These are phyloP conservation scores for Quercus tomentella DNA, from an alignment of 331 rosid genomes.

Conservation along the genomic window DNA sequence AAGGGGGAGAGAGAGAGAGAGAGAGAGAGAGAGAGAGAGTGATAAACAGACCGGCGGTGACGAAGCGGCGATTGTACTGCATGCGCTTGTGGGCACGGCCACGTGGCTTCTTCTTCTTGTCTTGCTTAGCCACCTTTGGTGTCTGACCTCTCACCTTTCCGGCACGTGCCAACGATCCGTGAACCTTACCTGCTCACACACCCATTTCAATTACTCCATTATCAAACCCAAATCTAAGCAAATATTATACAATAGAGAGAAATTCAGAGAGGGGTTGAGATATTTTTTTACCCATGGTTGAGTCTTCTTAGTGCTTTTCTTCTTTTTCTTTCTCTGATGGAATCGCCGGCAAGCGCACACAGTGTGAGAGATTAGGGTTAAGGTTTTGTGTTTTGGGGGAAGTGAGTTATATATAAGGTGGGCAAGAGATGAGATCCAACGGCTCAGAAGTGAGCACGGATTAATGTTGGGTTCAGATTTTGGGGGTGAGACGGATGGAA, in stretches of 20 bases:
- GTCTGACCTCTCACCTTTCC: slow-evolving; percentile 50
- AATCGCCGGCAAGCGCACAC: not conserved
- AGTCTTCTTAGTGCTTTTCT: not conserved
- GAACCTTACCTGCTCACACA: slow-evolving; percentile 38
- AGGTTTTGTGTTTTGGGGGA: slow-evolving; percentile 6
- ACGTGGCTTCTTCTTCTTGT: slow-evolving; percentile 57
- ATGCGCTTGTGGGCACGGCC: slow-evolving; percentile 56
- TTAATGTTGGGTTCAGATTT: not conserved
- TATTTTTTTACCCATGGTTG: slow-evolving; percentile 27
- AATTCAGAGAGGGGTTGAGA: not conserved
- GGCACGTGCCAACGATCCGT: slow-evolving; percentile 47
- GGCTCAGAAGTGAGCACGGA: not conserved
- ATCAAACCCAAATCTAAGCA: too few relatives aligned
- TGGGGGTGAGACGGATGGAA: too few relatives aligned
- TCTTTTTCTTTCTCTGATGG: not conserved
- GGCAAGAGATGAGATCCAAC: not conserved
- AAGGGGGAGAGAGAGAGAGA: too few relatives aligned
- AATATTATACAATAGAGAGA: not conserved
- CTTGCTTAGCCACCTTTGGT: slow-evolving; percentile 47
- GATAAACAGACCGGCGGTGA: slow-evolving; percentile 43
- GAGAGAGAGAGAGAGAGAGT: not conserved
- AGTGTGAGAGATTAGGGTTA: not conserved
- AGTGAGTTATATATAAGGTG: not conserved
- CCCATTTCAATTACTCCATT: not conserved
- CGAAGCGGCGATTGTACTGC: slow-evolving; percentile 61